phyloP scores from a whole-genome alignment of 371 early-diverging fungal genomes.

The Rhizopus delemar region DNA sequence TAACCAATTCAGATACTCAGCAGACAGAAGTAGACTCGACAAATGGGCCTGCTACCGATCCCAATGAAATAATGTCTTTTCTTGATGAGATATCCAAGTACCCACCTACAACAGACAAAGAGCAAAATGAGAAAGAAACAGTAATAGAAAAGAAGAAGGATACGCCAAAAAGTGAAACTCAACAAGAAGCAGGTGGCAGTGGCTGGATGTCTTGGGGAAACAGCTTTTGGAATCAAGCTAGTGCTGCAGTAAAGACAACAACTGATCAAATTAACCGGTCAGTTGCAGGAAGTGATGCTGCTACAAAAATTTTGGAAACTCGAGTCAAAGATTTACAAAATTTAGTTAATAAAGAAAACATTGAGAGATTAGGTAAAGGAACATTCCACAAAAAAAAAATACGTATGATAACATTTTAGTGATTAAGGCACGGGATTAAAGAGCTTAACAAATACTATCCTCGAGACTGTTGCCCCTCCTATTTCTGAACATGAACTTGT shows the following conservation, averaged over 20 bases:
- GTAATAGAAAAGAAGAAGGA: background rate
- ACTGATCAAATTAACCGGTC: constrained; percentile 51
- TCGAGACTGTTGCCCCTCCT: constrained; percentile 69
- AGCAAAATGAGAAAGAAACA: background rate
- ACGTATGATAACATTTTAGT: background rate
- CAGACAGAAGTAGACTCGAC: constrained; percentile 3
- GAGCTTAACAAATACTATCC: constrained; percentile 39
- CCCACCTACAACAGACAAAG: constrained; percentile 21
- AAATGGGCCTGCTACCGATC: constrained; percentile 27
- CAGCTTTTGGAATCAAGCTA: constrained; percentile 51
- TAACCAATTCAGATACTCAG: constrained; percentile 30
- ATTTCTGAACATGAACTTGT: constrained; percentile 71
- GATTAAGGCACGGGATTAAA: constrained; percentile 38
- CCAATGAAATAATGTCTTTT: constrained; percentile 56
- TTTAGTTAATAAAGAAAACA: constrained; percentile 63
- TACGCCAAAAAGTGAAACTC: background rate
- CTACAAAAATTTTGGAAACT: constrained; percentile 59
- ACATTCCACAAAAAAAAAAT: background rate
- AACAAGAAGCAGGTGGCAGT: background rate
- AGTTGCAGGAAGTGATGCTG: constrained; percentile 23
- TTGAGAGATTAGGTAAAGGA: constrained; percentile 53
- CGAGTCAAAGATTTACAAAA: constrained; percentile 54
- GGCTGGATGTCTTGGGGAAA: constrained; percentile 57
- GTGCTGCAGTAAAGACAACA: constrained; percentile 53
- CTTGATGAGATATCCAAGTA: constrained; percentile 54